phyloP scores from a whole-genome alignment of 2,329 filamentous ascomycete genomes.

The Cladosporium sphaerospermum region DNA sequence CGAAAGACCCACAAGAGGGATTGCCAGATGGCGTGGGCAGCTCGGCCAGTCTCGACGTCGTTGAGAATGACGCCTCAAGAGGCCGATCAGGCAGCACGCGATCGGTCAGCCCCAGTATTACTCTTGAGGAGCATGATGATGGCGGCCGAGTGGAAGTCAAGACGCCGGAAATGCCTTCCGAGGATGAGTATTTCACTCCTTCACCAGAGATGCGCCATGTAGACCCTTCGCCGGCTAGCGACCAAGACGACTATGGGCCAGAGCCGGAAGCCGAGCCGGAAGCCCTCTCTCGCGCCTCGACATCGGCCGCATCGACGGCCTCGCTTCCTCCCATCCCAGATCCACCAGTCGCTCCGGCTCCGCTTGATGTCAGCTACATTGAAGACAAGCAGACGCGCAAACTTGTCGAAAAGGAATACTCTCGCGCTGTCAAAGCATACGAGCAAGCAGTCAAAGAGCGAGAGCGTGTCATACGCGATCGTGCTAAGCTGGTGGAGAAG shows the following conservation, averaged over 20 bases:
- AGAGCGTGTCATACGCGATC: constrained; percentile 57
- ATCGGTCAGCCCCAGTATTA: constrained; percentile 38
- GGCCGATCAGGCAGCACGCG: neutral
- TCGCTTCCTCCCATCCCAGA: constrained; percentile 43
- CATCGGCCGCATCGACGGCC: neutral
- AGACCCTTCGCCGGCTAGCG: neutral
- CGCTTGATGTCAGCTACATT: constrained; percentile 53
- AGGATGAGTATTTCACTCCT: neutral
- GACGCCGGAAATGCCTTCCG: constrained; percentile 25
- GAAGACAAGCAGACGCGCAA: constrained; percentile 61
- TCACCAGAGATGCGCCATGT: constrained; percentile 7
- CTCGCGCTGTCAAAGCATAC: constrained; percentile 57
- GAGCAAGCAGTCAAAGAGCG: constrained; percentile 61
- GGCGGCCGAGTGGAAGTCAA: constrained; percentile 31
- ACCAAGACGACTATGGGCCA: neutral
- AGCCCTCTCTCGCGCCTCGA: neutral
- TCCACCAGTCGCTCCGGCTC: constrained; percentile 44
- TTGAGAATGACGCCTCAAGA: neutral
- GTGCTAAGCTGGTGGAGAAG: constrained; percentile 52
- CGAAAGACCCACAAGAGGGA: constrained; percentile 38
- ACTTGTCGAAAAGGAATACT: constrained; percentile 62
- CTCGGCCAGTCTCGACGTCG: neutral
- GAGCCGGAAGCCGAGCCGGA: neutral
- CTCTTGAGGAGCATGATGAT: constrained; percentile 39
- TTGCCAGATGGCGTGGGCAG: constrained; percentile 5